Conservation (phyloP, 306 rosid species). For the Prunus davidiana region DNA sequence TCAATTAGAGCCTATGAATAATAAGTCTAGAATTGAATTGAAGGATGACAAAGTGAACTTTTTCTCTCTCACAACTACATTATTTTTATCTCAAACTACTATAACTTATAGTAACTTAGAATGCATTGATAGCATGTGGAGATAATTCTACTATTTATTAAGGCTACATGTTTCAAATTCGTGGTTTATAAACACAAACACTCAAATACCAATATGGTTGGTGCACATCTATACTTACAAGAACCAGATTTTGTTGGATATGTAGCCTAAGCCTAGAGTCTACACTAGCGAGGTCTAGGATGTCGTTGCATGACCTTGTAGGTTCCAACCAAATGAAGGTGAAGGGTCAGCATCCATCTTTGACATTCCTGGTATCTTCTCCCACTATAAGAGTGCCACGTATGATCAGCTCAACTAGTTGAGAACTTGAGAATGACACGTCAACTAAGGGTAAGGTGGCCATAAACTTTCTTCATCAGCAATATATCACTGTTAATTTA, state of each 20-base stretch:
- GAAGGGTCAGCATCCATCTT: conserved; percentile 38
- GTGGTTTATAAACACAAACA: too few species aligned
- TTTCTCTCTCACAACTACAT: too few species aligned
- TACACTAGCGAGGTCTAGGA: neutral
- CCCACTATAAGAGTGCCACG: conserved; percentile 20
- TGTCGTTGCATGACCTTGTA: conserved; percentile 30
- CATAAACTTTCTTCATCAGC: conserved; percentile 1
- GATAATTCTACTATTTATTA: too few species aligned
- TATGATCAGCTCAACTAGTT: conserved; percentile 1
- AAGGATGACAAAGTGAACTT: too few species aligned
- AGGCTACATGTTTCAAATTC: too few species aligned
- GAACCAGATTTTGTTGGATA: neutral
- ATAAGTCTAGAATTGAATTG: too few species aligned
- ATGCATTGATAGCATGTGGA: too few species aligned
- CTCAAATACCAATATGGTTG: too few species aligned
- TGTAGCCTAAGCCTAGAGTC: neutral
- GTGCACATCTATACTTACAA: neutral
- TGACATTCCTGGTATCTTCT: conserved; percentile 20
- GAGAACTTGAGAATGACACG: conserved; percentile 37
- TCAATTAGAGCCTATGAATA: too few species aligned
- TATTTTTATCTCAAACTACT: too few species aligned
- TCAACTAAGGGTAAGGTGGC: conserved; percentile 45
- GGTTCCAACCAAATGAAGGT: conserved; percentile 38
- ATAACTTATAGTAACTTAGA: too few species aligned
- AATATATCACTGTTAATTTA: neutral